phyloP scores from a whole-genome alignment of 192 early-diverging fungal species.

The Geranomyces michiganensis region DNA sequence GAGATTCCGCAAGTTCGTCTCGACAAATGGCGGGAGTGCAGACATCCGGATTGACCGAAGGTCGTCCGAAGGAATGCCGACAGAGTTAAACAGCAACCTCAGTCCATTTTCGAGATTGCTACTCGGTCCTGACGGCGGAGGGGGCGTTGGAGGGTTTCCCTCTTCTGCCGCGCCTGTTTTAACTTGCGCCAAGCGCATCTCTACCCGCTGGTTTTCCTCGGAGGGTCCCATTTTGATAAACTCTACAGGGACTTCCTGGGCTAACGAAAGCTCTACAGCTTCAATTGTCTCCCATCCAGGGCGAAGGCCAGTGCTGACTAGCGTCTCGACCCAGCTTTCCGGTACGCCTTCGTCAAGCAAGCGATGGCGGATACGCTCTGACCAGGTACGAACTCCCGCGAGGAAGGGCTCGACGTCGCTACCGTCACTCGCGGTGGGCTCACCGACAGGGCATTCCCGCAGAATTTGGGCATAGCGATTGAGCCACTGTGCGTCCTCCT shows the following conservation, averaged over 20 bases:
- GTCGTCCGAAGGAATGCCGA: slow-evolving; percentile 15
- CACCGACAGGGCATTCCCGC: slow-evolving; percentile 13
- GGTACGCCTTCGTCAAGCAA: slow-evolving; percentile 24
- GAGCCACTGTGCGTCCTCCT: slow-evolving; percentile 24
- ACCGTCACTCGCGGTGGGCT: not conserved
- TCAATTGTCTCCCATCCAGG: slow-evolving; percentile 29
- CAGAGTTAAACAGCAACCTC: slow-evolving; percentile 10
- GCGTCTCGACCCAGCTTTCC: slow-evolving; percentile 23
- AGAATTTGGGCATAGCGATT: slow-evolving; percentile 20
- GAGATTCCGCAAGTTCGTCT: slow-evolving; percentile 22
- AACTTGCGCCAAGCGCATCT: slow-evolving; percentile 7
- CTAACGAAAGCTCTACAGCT: slow-evolving; percentile 16
- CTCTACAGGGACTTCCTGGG: slow-evolving; percentile 22
- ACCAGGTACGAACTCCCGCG: slow-evolving; percentile 28
- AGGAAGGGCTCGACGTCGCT: slow-evolving; percentile 18
- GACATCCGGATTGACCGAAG: slow-evolving; percentile 13
- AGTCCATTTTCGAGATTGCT: slow-evolving; percentile 2
- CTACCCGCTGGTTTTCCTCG: slow-evolving; percentile 23
- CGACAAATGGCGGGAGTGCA: slow-evolving; percentile 9
- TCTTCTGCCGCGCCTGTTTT: not conserved
- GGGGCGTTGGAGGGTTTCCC: not conserved
- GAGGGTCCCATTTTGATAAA: slow-evolving; percentile 27
- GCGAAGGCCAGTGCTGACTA: slow-evolving; percentile 26
- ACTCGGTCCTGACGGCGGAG: not conserved
- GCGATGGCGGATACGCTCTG: slow-evolving; percentile 14